Evolutionary conservation across 177 flowering plant species (phyloP).

Genomic region (Vitis hybrid): DNA sequence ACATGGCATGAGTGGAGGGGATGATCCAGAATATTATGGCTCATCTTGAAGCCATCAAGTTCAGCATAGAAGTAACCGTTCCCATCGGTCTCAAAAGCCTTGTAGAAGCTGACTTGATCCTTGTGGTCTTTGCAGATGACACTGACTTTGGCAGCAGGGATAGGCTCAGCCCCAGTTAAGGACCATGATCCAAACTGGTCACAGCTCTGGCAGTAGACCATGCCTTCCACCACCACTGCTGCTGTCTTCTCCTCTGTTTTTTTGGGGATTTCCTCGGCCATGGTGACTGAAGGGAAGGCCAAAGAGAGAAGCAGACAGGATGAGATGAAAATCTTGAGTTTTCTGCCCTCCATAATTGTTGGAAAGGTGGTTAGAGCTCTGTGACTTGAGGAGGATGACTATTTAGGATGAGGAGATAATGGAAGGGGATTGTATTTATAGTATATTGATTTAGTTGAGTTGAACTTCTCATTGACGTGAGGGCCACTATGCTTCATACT

Average conservation of each 20-base stretch:
- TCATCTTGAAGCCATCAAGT: slow-evolving; percentile 61
- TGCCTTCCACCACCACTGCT: slow-evolving; percentile 74
- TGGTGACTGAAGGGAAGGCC: slow-evolving; percentile 25
- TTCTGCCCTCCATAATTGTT: slow-evolving; percentile 39
- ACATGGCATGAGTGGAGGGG: slow-evolving; percentile 78
- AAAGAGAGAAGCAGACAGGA: slow-evolving; percentile 36
- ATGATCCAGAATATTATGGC: slow-evolving; percentile 56
- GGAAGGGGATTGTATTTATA: not conserved
- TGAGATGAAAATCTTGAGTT: slow-evolving; percentile 18
- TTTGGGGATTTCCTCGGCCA: slow-evolving; percentile 14
- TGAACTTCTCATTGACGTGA: slow-evolving; percentile 28
- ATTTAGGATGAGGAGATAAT: not conserved
- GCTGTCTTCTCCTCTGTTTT: slow-evolving; percentile 21
- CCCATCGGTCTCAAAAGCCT: slow-evolving; percentile 42
- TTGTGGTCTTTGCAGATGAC: slow-evolving; percentile 72
- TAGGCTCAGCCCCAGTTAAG: slow-evolving; percentile 52
- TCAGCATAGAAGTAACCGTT: slow-evolving; percentile 70
- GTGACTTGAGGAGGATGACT: not conserved
- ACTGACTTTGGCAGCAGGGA: slow-evolving; percentile 56
- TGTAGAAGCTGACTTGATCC: slow-evolving; percentile 60
- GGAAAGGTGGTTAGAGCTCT: not conserved
- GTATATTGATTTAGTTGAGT: slow-evolving; percentile 4
- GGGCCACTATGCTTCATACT: slow-evolving; percentile 23
- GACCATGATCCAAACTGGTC: slow-evolving; percentile 55
- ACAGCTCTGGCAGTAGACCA: slow-evolving; percentile 85